A percentile compares a stretch with the other conserved stretches of the same genome.
phyloP scores from a whole-genome alignment of 352 stramenopile species.

The Globisporangium sylvaticum region DNA sequence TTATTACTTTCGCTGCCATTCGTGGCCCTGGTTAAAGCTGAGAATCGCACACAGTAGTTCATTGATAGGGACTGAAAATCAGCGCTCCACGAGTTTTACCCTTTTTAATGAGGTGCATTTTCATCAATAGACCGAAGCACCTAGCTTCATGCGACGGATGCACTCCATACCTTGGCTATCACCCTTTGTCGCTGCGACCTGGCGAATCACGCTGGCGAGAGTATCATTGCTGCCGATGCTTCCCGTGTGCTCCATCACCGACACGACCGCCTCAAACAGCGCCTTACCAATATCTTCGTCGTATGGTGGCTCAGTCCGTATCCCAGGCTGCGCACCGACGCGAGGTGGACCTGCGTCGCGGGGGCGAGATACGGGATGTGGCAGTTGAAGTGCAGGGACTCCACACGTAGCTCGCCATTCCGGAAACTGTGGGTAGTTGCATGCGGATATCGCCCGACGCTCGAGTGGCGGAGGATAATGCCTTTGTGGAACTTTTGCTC shows the following conservation, averaged over 20 bases:
- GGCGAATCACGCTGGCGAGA: neutral
- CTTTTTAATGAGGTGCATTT: no score
- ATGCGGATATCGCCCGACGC: no score
- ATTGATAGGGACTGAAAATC: no score
- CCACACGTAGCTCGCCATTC: neutral
- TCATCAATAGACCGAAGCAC: no score
- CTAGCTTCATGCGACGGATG: neutral
- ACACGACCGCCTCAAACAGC: neutral
- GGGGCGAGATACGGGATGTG: neutral
- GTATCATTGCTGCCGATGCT: neutral
- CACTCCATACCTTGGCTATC: neutral
- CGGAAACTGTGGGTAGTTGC: no score
- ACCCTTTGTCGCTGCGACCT: neutral
- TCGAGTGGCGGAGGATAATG: no score
- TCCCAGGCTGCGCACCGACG: neutral
- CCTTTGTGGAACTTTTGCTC: no score
- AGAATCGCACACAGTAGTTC: no score
- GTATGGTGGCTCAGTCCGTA: neutral
- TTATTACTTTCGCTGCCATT: no score
- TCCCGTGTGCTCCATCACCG: neutral
- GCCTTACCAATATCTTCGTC: neutral
- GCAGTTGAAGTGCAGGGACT: neutral
- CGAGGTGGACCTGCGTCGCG: neutral
- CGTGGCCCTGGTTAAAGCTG: no score
- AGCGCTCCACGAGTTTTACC: no score